Base-by-base conservation (phyloP, 768 basidiomycete species). In the Boletus reticuloceps region DNA sequence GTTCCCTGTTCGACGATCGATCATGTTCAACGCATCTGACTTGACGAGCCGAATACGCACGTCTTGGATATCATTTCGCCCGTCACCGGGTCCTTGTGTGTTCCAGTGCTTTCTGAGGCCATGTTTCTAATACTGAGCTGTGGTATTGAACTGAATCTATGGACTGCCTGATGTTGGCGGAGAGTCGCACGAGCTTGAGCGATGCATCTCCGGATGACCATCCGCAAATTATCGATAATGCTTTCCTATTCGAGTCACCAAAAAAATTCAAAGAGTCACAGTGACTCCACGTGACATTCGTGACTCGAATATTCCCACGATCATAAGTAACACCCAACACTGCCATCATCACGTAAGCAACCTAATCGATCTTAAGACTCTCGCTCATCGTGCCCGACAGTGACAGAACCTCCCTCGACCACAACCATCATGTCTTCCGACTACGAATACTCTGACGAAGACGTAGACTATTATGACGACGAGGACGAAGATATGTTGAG, bases 41-140 rank as follows among this genome's bases (percentile, higher is more conserved):
- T 52, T 37, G 48, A 47, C 19, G 25, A 42, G 20, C 36, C 19
- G n/a, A 14, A 32, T 7, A 81, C 86, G 55, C 50, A 96, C 96
- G 82, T 82, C 84, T 99, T 99, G 75, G 94, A 97, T 67, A 99
- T 86, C 87, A 97, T 81, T 74, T 98, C 95, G 36, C 94, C 95
- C 1, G 96, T 97, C 59, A 94, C 82, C 40, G 89, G 89, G 71
- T 94, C 91, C 79, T 84, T 86, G 69, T 81, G 82, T 16, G 60
- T 58, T 47, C 34, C 72, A 7, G 69, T 54, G 17, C 58, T 53
- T 37, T 77, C 77, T 38, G 75, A 47, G 2, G 76, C 71, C 79
- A 80, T 80, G 4, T 34, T 71, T 64, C 64, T 59, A 42, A 53
- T 9, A 3, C 1, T 16, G 2, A 55, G 16, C 8, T 38, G 51